Evolutionary conservation across 345 rosid species (phyloP), one percentile per base, ranked within the genome.

Genomic region (Iberis pinnata): DNA sequence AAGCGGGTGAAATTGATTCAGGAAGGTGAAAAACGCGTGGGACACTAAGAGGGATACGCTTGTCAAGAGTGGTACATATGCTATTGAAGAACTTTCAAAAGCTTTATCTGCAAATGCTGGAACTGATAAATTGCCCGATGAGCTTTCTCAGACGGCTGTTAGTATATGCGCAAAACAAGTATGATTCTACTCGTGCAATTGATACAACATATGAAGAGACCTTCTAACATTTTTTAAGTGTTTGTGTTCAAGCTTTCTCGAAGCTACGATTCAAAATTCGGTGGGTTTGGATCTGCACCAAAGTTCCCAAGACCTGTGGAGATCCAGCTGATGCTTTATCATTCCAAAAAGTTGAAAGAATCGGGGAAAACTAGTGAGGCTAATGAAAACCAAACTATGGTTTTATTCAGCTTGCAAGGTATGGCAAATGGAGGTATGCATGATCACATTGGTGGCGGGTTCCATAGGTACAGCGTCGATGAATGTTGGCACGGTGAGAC

Each of bases 401-500:
- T 86, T 64, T 59, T 78, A 56, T 84, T 78, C 73, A 86, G 76
- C 73, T 73, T 90, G 77, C 82, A 84, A 66, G 74, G 87, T 64
- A 90, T 90, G 96, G 87, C 89, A 18, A 84, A 73, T 58, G 98
- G 98, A 37, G 98, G 98, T 43, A 74, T 90, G 72, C 98, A 86
- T 63, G 98, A 90, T 69, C 98, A 90, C 39, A 13, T 90, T 63
- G 98, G 95, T 65, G 98, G 98, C 32, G 96, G 96, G 36, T 90
- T 90, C 62, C 98, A 90, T 75, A n/a, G n/a, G n/a, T n/a, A n/a
- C n/a, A n/a, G n/a, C n/a, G n/a, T n/a, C n/a, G n/a, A n/a, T n/a
- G n/a, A n/a, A n/a, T n/a, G n/a, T n/a, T 90, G 98, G 98, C 98
- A 90, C 15, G 98, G 98, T 84, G 33, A 68, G 94, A n/a, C n/a